A percentile compares a stretch with the other conserved stretches of the same genome.
Evolutionary conservation across 1,284 basidiomycete species (phyloP).

Genomic region (Athelia psychrophila): DNA sequence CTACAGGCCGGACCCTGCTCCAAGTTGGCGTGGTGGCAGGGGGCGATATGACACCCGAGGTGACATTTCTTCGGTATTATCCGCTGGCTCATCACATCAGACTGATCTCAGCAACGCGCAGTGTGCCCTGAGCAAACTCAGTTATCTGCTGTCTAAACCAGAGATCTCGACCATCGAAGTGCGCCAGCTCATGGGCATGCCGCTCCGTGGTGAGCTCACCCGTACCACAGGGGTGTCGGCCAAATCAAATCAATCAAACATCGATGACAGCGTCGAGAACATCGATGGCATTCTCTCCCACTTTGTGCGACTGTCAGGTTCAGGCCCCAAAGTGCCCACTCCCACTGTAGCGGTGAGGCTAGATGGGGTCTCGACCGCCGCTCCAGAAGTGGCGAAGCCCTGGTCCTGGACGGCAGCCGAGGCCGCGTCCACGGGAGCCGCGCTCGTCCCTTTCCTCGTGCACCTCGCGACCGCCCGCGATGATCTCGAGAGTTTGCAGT

Average conservation of each 20-base stretch:
- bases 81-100: neutral
- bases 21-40: conserved; percentile 76
- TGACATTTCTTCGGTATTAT: conserved; percentile 27
- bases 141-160: conserved; percentile 85
- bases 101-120: conserved; percentile 25
- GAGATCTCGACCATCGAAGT: conserved; percentile 70
- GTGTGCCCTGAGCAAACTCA: conserved; percentile 87
- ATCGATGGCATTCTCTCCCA: conserved; percentile 65
- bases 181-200: conserved; percentile 72
- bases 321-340: conserved; percentile 24
- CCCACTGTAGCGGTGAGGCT: conserved; percentile 47
- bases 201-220: conserved; percentile 88
- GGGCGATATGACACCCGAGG: conserved; percentile 94
- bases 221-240: conserved; percentile 35
- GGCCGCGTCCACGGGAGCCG: conserved; percentile 61
- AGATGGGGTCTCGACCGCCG: conserved; percentile 30
- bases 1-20: conserved; percentile 75
- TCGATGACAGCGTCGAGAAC: conserved; percentile 52
- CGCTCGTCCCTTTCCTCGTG: conserved; percentile 71
- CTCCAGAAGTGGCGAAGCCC: conserved; percentile 57
- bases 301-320: conserved; percentile 58
- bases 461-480: conserved; percentile 74
- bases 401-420: conserved; percentile 79
- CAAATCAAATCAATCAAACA: conserved; percentile 29
- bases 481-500: conserved; percentile 58